These are phyloP conservation scores for Gossypium davidsonii DNA, from an alignment of 441 rosid species.

Conservation along the genomic window DNA sequence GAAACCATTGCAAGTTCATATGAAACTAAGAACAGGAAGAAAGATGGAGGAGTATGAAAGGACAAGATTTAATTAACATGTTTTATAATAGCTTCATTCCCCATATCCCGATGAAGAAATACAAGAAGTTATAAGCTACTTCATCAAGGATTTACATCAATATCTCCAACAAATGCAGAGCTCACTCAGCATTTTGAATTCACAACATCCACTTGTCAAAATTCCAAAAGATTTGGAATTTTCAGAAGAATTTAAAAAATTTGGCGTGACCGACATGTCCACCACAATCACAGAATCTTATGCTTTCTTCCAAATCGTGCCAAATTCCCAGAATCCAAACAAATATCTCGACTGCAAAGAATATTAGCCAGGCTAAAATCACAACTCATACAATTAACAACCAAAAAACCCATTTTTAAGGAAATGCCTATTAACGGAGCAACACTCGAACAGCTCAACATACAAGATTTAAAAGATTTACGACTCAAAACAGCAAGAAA, in stretches of 20 bases:
- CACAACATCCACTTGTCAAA: not conserved
- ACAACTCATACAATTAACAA: not conserved
- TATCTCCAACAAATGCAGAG: not conserved
- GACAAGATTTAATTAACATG: too few relatives aligned
- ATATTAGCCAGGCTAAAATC: not conserved
- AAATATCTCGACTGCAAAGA: not conserved
- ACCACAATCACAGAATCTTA: constrained; percentile 10
- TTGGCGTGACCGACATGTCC: not conserved
- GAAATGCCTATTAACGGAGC: not conserved
- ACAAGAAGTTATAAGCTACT: not conserved
- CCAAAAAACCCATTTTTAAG: not conserved
- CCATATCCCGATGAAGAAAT: not conserved
- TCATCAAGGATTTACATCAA: not conserved
- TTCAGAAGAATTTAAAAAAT: not conserved
- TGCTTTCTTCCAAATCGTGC: not conserved
- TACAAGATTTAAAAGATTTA: not conserved
- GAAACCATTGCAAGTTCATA: too few relatives aligned
- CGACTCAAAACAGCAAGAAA: constrained; percentile 8
- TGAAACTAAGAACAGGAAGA: too few relatives aligned
- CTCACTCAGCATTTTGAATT: not conserved
- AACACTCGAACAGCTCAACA: not conserved
- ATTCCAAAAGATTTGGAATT: constrained; percentile 9
- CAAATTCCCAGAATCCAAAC: not conserved
- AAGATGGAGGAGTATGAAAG: too few relatives aligned
- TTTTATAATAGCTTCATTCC: too few relatives aligned